Conservation (phyloP, 352 stramenopile species). For the Phytophthora cactorum region DNA sequence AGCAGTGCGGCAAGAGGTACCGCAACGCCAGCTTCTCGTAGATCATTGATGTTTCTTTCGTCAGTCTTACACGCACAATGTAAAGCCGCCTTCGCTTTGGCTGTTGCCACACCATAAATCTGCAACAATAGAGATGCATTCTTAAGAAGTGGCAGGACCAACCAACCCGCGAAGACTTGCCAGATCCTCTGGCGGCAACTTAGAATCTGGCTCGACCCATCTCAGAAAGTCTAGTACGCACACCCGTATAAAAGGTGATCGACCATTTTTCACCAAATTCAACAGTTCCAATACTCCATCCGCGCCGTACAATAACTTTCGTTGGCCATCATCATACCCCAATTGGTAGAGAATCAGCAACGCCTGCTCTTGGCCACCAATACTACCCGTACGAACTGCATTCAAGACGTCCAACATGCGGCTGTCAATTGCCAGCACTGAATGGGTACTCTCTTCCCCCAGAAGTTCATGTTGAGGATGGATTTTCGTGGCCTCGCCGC, state of each 20-base stretch:
- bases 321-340: not conserved
- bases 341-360: not conserved
- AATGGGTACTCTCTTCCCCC: not conserved
- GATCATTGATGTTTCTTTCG: not conserved
- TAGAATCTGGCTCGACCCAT: not conserved
- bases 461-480: not conserved
- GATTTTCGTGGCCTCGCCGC: not conserved
- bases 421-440: not conserved
- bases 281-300: not conserved
- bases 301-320: not conserved
- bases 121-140: not conserved
- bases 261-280: slow-evolving; percentile 3
- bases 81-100: not conserved
- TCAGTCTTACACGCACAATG: not conserved
- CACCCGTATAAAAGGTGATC: not conserved
- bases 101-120: not conserved
- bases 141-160: not conserved
- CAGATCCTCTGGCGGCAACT: not conserved
- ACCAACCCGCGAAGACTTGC: not conserved
- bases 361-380: not conserved
- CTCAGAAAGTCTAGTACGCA: not conserved
- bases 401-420: not conserved
- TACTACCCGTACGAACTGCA: not conserved
- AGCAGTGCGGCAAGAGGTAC: not conserved
- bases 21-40: not conserved